Evolutionary conservation across 208 protist species (phyloP), one percentile per base, ranked within the genome.

Genomic region (Crithidia bombi): DNA sequence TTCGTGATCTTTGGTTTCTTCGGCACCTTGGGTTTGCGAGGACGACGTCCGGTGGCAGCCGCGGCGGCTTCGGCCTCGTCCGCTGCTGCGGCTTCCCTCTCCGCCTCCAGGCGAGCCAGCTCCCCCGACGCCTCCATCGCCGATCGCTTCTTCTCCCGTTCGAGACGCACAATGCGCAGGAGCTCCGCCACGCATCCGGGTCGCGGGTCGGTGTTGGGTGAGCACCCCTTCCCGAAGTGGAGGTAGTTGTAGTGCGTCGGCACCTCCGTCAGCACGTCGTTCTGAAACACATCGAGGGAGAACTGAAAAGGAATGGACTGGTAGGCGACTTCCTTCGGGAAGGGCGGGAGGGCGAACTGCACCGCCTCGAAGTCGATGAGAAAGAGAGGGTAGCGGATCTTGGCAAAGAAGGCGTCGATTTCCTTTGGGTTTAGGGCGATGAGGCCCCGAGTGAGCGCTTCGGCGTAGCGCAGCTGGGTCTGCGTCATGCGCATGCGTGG

Each of bases 351-450:
- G 19, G 91, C 91, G 52, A 93, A 96, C 75, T 91, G 83, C 14
- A 86, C 85, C 19, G 91, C 89, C 78, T 96, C 91, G 77, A 96
- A 96, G 78, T 96, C 91, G 56, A 96, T 89, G 32, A 94, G 68
- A 78, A 96, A 96, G 35, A 83, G 71, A 10, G 91, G 91, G 69
- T 96, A 96, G 2, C 68, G 85, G 23, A 96, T 78, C 17, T 79
- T 79, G 21, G 30, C 71, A 55, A 96, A 94, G 64, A 93, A 96
- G 49, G 54, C 54, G 47, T 91, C 84, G 65, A 96, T 92, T 65
- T 93, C 91, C 17, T 66, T 65, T 23, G 87, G 83, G 70, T 94
- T 89, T 44, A 96, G 50, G 49, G 78, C 84, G 12, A 96, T 41
- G 23, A 85, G 69, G 54, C 89, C 91, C 14, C 83, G 51, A 12